Evolutionary conservation across 1,284 basidiomycete genomes (phyloP).

Genomic region (Cerioporus squamosus): DNA sequence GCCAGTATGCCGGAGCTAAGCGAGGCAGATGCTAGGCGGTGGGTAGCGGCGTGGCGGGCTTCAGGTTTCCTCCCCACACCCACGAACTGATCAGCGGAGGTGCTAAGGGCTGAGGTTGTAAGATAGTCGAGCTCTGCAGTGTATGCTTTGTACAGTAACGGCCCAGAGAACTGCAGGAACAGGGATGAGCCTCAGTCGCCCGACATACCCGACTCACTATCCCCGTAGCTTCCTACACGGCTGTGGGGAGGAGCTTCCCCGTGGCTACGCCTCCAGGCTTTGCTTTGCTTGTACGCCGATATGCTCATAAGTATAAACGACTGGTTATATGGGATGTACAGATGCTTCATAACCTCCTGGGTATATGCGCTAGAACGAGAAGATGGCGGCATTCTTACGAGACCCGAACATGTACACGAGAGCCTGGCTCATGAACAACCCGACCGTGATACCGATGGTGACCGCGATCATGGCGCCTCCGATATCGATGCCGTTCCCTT

Average conservation of each 20-base stretch:
- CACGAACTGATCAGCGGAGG: not conserved
- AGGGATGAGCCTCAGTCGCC: conserved; percentile 18
- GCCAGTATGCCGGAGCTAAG: conserved; percentile 4
- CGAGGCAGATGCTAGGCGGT: conserved; percentile 1
- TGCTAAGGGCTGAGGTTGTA: not conserved
- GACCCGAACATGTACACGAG: conserved; percentile 86
- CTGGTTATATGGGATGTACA: not conserved
- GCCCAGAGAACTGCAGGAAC: too few relatives aligned
- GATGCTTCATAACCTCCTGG: not conserved
- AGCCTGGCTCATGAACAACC: conserved; percentile 87
- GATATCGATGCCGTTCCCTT: conserved; percentile 73
- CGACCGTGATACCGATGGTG: conserved; percentile 89
- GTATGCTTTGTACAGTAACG: too few relatives aligned
- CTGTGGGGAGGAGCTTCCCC: too few relatives aligned
- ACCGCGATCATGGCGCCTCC: conserved; percentile 87
- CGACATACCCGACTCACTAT: conserved; percentile 45
- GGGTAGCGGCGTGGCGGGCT: conserved; percentile 12
- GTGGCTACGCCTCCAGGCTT: too few relatives aligned
- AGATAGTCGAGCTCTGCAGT: too few relatives aligned
- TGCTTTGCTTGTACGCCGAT: too few relatives aligned
- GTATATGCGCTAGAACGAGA: conserved; percentile 62
- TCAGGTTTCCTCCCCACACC: conserved; percentile 8
- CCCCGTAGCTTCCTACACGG: conserved; percentile 41
- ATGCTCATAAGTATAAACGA: too few relatives aligned
- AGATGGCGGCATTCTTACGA: conserved; percentile 82